Base-by-base conservation (phyloP, 768 basidiomycete genomes). In the Boletus rufocinnamomeus region DNA sequence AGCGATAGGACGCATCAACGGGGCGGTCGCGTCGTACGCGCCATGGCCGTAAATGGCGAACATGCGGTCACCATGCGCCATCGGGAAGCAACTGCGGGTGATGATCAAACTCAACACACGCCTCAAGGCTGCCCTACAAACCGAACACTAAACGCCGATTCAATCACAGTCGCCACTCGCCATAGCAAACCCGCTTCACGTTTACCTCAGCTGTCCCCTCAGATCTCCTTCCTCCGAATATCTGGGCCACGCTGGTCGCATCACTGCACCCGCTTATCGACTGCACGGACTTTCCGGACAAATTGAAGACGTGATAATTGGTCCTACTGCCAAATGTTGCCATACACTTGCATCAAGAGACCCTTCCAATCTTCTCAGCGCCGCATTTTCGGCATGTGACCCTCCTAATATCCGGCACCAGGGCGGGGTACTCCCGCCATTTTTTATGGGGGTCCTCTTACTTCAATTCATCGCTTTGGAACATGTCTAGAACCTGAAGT, bases 21-120 rank as follows among this genome's bases (percentile, higher is more conserved):
- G 46, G 58, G 56, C n/a, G 55, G 59, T 59, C 60, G 56, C 50
- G 52, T 45, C 45, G 58, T 52, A 54, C 50, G 56, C 68, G 62
- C 61, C 65, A 66, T 66, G 60, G 62, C 72, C 69, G 60, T 66
- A 71, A 73, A 68, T 57, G 65, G 64, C 52, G 56, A 67, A 71
- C 76, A 77, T 66, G 76, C 72, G 68, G 65, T 60, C 52, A 46
- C 62, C 76, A 76, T 66, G 76, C 64, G 67, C 64, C 63, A 16
- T 65, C 60, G 55, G 60, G 61, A 70, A 67, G 63, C 63, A 61
- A 66, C 62, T 60, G 52, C 60, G 59, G 58, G 63, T 59, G 53
- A 64, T 59, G 61, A 69, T 61, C 58, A 63, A 59, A 70, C 55
- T 34, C 57, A 58, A 52, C 71, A 58, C 34, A 43, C 54, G 71